Percentiles rank a stretch among this genome's conserved stretches.
Evolutionary conservation across 1,139 yeast species (phyloP).

Genomic region (Torulaspora globosa): DNA sequence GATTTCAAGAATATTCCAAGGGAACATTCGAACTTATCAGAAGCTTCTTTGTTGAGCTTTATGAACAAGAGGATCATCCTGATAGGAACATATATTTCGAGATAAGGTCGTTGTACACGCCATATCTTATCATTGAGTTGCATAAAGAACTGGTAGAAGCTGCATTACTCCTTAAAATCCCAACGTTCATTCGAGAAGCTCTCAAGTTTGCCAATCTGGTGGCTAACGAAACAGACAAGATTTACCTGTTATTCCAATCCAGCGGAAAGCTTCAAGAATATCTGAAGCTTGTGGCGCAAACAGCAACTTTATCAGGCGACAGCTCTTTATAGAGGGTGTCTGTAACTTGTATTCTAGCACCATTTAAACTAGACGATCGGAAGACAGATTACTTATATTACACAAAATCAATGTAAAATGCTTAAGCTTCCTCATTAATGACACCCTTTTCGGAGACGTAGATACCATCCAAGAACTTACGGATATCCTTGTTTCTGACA

Average conservation of each 20-base stretch:
- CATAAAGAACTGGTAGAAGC: conserved; percentile 51
- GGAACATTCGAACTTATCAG: conserved; percentile 29
- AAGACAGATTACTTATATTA: conserved; percentile 9
- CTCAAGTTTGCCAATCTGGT: conserved; percentile 53
- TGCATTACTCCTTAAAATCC: conserved; percentile 36
- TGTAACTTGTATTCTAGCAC: background rate
- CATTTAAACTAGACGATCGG: background rate
- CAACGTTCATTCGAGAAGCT: conserved; percentile 48
- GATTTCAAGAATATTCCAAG: conserved; percentile 31
- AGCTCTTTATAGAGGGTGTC: conserved; percentile 5
- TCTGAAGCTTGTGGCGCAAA: conserved; percentile 53
- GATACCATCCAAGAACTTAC: conserved; percentile 99
- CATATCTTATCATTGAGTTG: conserved; percentile 62
- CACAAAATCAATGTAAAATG: conserved; percentile 9
- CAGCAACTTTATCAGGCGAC: conserved; percentile 42
- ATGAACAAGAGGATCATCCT: conserved; percentile 27
- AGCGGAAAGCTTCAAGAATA: conserved; percentile 64
- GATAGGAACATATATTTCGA: conserved; percentile 32
- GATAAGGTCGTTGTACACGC: conserved; percentile 67
- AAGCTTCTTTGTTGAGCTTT: conserved; percentile 32
- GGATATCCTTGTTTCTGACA: conserved; percentile 99
- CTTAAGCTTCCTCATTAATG: conserved; percentile 48
- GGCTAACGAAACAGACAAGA: conserved; percentile 47
- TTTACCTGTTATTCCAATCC: conserved; percentile 52
- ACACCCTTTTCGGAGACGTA: conserved; percentile 96